phyloP scores from a whole-genome alignment of 2,329 filamentous ascomycete species.

The Colletotrichum magnum region DNA sequence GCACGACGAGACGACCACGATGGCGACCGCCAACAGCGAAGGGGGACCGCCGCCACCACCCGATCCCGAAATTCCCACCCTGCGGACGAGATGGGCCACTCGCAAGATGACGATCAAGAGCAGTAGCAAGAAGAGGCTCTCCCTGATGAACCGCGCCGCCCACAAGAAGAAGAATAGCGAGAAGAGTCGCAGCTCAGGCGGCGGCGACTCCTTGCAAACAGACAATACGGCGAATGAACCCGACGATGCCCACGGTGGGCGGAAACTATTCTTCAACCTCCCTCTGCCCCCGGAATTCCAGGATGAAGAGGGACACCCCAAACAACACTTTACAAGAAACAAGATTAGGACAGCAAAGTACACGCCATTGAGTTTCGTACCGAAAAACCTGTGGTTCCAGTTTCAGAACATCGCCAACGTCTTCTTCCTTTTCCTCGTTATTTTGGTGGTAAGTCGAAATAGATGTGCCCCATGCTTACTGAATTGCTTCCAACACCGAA shows the following conservation, averaged over 20 bases:
- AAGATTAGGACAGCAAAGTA: constrained; percentile 99
- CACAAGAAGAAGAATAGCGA: constrained; percentile 75
- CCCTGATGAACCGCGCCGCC: constrained; percentile 83
- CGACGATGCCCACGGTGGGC: constrained; percentile 57
- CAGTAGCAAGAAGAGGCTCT: constrained; percentile 83
- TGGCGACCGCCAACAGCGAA: constrained; percentile 44
- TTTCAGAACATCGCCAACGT: constrained; percentile 99
- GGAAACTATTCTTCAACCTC: constrained; percentile 87
- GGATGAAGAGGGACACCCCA: constrained; percentile 85
- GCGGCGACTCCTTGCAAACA: constrained; percentile 46
- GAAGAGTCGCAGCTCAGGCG: constrained; percentile 73
- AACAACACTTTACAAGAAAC: constrained; percentile 83
- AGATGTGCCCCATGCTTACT: constrained; percentile 3
- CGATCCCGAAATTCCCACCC: constrained; percentile 60
- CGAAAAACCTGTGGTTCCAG: constrained; percentile 97
- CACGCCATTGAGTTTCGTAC: constrained; percentile 92
- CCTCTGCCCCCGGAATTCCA: constrained; percentile 81
- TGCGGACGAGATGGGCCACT: constrained; percentile 96
- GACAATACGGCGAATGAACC: constrained; percentile 49
- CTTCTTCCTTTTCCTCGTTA: constrained; percentile 97
- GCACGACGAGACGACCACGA: constrained; percentile 43
- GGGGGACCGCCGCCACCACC: constrained; percentile 65
- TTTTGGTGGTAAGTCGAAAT: constrained; percentile 81
- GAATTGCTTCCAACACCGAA: constrained; percentile 29
- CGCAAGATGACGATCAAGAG: constrained; percentile 84